phyloP scores from a whole-genome alignment of 306 rosid genomes.

The Rosa chinensis region DNA sequence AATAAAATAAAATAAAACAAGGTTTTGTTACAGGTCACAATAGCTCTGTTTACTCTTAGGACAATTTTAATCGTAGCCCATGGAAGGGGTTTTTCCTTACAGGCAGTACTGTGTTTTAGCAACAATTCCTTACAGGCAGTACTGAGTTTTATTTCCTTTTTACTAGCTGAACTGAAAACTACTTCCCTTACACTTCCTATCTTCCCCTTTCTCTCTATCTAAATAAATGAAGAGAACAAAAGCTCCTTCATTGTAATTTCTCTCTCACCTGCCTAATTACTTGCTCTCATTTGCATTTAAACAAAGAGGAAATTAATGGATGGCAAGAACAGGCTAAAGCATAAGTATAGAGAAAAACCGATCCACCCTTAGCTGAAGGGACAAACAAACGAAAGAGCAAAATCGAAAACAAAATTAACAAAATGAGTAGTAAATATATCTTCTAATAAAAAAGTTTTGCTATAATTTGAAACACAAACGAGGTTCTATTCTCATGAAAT shows the following conservation, averaged over 20 bases:
- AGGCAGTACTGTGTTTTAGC: background rate
- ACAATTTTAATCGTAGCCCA: background rate
- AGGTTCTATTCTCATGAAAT: background rate
- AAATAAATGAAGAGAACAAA: background rate
- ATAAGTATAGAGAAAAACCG: background rate
- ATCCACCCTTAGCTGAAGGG: background rate
- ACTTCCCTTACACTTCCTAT: background rate
- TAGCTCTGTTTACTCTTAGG: background rate
- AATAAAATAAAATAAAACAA: background rate
- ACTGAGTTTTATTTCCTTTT: background rate
- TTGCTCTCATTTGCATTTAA: background rate
- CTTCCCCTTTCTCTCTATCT: background rate
- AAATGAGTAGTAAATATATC: background rate
- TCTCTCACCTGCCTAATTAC: background rate
- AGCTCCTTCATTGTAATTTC: background rate
- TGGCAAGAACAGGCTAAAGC: background rate
- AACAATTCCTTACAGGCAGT: background rate
- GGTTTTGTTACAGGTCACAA: background rate
- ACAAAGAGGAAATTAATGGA: background rate
- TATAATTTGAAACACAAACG: background rate
- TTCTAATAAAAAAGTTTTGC: background rate
- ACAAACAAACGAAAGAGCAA: background rate
- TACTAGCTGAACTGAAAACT: background rate
- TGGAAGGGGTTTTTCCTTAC: background rate
- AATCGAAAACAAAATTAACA: background rate